Evolutionary conservation across 208 protist species (phyloP), one percentile per base, ranked within the genome.

Genomic region (Leishmania major): DNA sequence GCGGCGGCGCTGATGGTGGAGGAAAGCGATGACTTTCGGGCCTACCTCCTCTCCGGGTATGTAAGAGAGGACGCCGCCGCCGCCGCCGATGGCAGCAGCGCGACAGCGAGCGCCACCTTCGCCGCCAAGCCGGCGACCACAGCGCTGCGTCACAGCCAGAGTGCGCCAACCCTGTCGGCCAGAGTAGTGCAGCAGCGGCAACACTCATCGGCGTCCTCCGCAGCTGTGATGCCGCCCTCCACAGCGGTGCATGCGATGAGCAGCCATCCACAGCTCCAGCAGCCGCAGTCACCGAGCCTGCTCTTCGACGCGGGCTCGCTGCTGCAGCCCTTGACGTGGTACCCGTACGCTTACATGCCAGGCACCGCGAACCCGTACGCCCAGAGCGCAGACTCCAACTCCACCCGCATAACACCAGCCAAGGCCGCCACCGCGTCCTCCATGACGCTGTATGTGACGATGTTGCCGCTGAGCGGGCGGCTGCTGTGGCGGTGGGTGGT

Each of bases 401-500:
- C 60, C 22, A 77, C 83, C 3, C 75, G 37, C 51, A 75, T 73
- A 45, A 60, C 83, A 4, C n/a, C 78, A 10, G 79, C 83, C 13
- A 74, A 77, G 67, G 83, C 79, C n/a, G 76, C 75, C 37, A 47
- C 31, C 7, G 86, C 84, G 7, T 80, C 86, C 15, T 55, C 85
- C 62, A 90, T 88, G 85, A 79, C 83, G n/a, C 82, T 91, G 35
- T 89, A 82, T 79, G 86, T 84, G 35, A 55, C 90, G 0, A 74
- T 51, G 64, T 81, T 96, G 43, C 91, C 93, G 11, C 78, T 91
- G 47, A 90, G 86, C 22, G 83, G 88, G 28, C 83, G 85, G 6
- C 78, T 82, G 53, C 72, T 96, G 43, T 88, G 86, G 78, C 91
- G 91, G 75, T 89, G 89, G 80, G 87, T 90, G 22, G 78, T 96